phyloP scores from a whole-genome alignment of 169 alveolate species.

The Cryptosporidium sp. region DNA sequence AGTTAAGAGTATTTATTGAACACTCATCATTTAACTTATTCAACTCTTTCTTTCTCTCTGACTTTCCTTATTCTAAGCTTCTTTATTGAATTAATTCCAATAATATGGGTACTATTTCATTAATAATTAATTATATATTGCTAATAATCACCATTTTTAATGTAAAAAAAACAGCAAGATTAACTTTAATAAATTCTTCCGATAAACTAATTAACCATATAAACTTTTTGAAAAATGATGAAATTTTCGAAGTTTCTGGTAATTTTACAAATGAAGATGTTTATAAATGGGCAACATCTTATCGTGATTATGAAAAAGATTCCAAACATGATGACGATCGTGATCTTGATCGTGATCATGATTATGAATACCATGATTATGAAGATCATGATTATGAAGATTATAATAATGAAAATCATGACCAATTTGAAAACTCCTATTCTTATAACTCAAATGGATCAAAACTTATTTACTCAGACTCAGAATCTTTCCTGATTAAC shows the following conservation, averaged over 20 bases:
- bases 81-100: no score
- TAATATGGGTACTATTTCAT: background rate
- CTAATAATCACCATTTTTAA: no score
- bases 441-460: background rate
- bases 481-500: constrained; percentile 10
- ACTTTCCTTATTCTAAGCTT: no score
- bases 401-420: background rate
- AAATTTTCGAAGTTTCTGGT: constrained; percentile 26
- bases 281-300: constrained; percentile 51
- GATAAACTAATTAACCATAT: background rate
- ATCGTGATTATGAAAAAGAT: background rate
- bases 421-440: background rate
- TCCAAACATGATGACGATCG: background rate
- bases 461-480: background rate
- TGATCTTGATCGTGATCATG: background rate
- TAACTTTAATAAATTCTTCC: background rate
- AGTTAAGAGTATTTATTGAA: no score
- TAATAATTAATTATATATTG: background rate
- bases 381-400: no score
- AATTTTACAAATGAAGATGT: constrained; percentile 17
- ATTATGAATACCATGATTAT: background rate
- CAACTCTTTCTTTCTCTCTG: background rate
- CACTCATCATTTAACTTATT: no score
- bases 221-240: background rate
- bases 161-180: background rate